Conservation (phyloP, 1,139 yeast species). For the Suhomyces terraborum region DNA sequence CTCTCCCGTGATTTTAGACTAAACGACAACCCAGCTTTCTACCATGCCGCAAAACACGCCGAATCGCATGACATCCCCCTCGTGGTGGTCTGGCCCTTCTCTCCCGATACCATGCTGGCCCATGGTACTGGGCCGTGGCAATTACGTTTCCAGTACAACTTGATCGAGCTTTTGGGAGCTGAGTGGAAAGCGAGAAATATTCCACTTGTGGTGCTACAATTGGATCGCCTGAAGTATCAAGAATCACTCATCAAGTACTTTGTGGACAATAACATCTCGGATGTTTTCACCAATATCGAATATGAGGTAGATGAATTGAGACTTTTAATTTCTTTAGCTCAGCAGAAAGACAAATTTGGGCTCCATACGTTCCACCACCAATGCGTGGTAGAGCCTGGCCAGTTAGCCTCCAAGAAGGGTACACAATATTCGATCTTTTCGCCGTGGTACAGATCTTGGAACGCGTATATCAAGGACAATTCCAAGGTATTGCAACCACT, state of each 20-base stretch:
- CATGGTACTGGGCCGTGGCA: slow-evolving; percentile 50
- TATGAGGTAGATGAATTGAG: slow-evolving; percentile 57
- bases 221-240: slow-evolving; percentile 27
- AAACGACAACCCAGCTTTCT: slow-evolving; percentile 16
- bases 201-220: slow-evolving; percentile 40
- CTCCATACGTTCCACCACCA: slow-evolving; percentile 46
- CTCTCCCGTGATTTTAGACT: slow-evolving; percentile 18
- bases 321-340: slow-evolving; percentile 31
- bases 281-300: slow-evolving; percentile 45
- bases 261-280: slow-evolving; percentile 27
- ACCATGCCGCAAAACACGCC: slow-evolving; percentile 12
- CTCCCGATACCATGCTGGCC: slow-evolving; percentile 39
- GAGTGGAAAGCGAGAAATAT: slow-evolving; percentile 35
- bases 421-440: slow-evolving; percentile 53
- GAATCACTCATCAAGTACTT: slow-evolving; percentile 27
- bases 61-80: slow-evolving; percentile 10
- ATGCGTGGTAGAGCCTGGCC: slow-evolving; percentile 50
- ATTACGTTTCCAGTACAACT: slow-evolving; percentile 36
- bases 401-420: slow-evolving; percentile 44
- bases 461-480: slow-evolving; percentile 23
- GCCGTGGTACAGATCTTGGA: slow-evolving; percentile 57
- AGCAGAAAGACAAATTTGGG: slow-evolving; percentile 17
- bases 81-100: slow-evolving; percentile 24
- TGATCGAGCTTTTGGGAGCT: slow-evolving; percentile 31
- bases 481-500: slow-evolving; percentile 9